Evolutionary conservation across 805 yeast genomes (phyloP).

Genomic region (Grigorovia transvaalensis): DNA sequence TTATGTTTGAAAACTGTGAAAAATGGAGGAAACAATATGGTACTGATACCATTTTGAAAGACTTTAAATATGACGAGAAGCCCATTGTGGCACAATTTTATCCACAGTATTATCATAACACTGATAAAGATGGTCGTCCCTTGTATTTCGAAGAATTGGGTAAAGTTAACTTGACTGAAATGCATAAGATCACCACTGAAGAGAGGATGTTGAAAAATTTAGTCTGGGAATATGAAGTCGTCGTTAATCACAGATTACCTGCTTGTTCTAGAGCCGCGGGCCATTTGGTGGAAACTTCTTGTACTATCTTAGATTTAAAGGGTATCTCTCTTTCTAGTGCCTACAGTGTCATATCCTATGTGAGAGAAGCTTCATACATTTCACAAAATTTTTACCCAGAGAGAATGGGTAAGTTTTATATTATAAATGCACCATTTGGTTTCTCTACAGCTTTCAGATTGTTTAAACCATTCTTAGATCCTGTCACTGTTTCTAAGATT

Average conservation of each 20-base stretch:
- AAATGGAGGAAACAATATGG: constrained; percentile 86
- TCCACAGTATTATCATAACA: constrained; percentile 96
- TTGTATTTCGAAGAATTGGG: constrained; percentile 92
- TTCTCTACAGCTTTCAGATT: constrained; percentile 87
- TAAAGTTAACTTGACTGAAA: constrained; percentile 74
- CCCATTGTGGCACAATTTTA: constrained; percentile 78
- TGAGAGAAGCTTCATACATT: constrained; percentile 83
- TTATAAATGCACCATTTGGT: constrained; percentile 96
- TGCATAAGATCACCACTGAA: constrained; percentile 88
- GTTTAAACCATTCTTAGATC: constrained; percentile 91
- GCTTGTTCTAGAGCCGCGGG: constrained; percentile 85
- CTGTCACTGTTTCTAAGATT: constrained; percentile 93
- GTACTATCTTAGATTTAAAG: constrained; percentile 91
- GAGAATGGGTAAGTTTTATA: constrained; percentile 96
- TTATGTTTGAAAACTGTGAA: constrained; percentile 81
- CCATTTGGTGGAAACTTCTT: constrained; percentile 80
- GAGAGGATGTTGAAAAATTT: constrained; percentile 93
- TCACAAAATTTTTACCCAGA: constrained; percentile 98
- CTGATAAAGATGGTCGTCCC: constrained; percentile 95
- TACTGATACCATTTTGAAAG: constrained; percentile 73
- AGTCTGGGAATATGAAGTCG: constrained; percentile 96
- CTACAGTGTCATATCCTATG: constrained; percentile 75
- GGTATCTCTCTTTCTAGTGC: constrained; percentile 84
- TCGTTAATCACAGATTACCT: constrained; percentile 73
- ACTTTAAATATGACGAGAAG: constrained; percentile 90